Base-by-base conservation (phyloP, 441 rosid genomes). In the Eugenia klotzschiana region DNA sequence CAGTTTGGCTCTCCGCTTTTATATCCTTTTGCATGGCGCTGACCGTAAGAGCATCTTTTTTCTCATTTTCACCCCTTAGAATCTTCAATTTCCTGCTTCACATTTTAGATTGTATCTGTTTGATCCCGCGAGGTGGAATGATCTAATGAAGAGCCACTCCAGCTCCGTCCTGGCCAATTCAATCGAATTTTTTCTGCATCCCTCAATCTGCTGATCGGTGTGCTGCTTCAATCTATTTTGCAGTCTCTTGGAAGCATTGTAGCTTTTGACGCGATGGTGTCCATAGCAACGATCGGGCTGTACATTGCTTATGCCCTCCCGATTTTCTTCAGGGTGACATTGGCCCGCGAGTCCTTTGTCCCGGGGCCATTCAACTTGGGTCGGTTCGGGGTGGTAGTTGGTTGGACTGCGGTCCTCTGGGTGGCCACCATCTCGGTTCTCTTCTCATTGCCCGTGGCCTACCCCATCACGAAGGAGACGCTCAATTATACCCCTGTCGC, bases 401-500 rank as follows among this genome's bases (percentile, higher is more conserved):
- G 98, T 73, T 96, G 99, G 98, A 86, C 91, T 25, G 95, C 99
- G 1, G 98, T 96, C 46, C 82, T 91, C 4, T 96, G 99, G 99
- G 99, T 96, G 82, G 92, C 86, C 23, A 93, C 93, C 88, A 96
- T 96, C 77, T 92, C 98, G 0, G 90, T 96, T 43, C 94, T 96
- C 86, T 96, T 96, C 91, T 96, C 99, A 14, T 87, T 94, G 89
- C 99, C 99, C 5, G 98, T 96, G 57, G 90, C 94, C 8, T 95
- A 94, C 86, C 99, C 99, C 27, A 84, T 95, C 83, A 91, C 98
- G 46, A 84, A 87, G 2, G 91, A 94, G 90, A 96, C 96, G 9
- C 98, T 95, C 85, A 95, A 94, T 92, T 96, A 96, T 90, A 95
- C 99, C 52, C 99, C 99, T 1, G 95, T 95, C 40, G 99, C 99